phyloP scores from a whole-genome alignment of 2,329 filamentous ascomycete species.

The Pseudocercospora macadamiae region DNA sequence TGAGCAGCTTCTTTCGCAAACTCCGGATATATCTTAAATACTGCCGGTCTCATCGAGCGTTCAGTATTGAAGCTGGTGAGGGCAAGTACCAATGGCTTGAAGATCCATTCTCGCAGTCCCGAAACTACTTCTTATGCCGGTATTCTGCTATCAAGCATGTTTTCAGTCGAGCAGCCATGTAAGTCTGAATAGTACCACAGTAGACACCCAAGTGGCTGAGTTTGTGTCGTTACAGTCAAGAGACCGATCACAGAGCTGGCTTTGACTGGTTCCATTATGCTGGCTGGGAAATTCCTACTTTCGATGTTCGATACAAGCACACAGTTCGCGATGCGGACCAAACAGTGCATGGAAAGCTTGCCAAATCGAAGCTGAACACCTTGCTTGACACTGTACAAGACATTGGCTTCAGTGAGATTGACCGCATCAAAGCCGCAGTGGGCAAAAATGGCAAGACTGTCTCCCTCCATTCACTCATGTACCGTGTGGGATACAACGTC shows the following conservation, averaged over 20 bases:
- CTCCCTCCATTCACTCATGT: slow-evolving; percentile 10
- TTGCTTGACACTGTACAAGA: slow-evolving; percentile 8
- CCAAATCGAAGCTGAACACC: slow-evolving; percentile 10
- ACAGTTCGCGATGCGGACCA: slow-evolving; percentile 13
- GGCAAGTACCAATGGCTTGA: slow-evolving; percentile 5
- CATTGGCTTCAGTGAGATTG: slow-evolving; percentile 9
- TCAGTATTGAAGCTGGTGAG: slow-evolving; percentile 1
- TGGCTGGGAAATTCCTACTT: slow-evolving; percentile 12
- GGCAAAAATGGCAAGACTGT: background rate
- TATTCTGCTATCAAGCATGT: slow-evolving; percentile 10
- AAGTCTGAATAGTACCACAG: background rate
- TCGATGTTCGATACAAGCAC: slow-evolving; percentile 12
- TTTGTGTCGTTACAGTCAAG: background rate
- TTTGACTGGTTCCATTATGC: slow-evolving; percentile 13
- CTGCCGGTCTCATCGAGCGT: background rate
- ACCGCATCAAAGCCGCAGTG: slow-evolving; percentile 3
- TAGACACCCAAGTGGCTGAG: background rate
- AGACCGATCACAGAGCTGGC: slow-evolving; percentile 10
- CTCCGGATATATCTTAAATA: background rate
- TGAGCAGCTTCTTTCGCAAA: background rate
- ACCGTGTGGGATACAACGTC: slow-evolving; percentile 14
- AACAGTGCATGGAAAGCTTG: slow-evolving; percentile 13
- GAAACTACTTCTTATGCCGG: slow-evolving; percentile 7
- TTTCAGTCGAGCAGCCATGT: slow-evolving; percentile 7
- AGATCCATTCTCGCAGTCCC: slow-evolving; percentile 10